Evolutionary conservation across 2,329 filamentous ascomycete species (phyloP), one percentile per base, ranked within the genome.

Genomic region (Mycogone perniciosa): DNA sequence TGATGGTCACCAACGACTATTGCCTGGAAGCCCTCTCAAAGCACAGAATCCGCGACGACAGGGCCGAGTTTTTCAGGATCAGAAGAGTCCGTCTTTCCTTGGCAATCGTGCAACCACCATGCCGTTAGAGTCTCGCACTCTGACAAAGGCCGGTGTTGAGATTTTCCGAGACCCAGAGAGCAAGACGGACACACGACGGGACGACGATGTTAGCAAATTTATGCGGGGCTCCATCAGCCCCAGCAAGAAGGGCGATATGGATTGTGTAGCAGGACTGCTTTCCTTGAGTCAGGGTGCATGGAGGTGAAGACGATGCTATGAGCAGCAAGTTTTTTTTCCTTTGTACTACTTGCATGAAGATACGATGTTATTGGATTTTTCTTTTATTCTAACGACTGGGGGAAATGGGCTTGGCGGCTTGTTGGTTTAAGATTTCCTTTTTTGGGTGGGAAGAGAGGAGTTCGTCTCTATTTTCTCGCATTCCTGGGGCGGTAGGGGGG

Each of bases 221-320:
- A 91, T 93, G 85, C 73, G 76, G 33, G 76, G 76, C 45, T 77
- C 80, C 31, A 76, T 82, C 55, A 82, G 80, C 63, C 84, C 82
- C 7, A 84, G 84, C 63, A 89, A 89, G 68, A 84, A 82, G 64
- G 81, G 84, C 51, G 92, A 96, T 64, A 76, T 95, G 66, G 89
- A 95, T 64, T 95, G 89, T 63, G 85, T 96, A 43, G 89, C 92
- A 49, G 89, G 89, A n/a, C 70, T 97, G 56, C 68, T 96, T 56
- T 92, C 88, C 46, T 75, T 97, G 42, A 95, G 89, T 61, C 88
- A 95, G 70, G 92, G 91, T n/a, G 89, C 89, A 63, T 96, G 91
- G 90, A 79, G 82, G 62, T 86, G 69, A 48, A 33, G 31, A 57
- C 33, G 20, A 38, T 13, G 29, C 7, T 13, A 40, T 31, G 38